These are phyloP conservation scores for Symbiotaphrina buchneri DNA, from an alignment of 495 filamentous ascomycete species.

Conservation along the genomic window DNA sequence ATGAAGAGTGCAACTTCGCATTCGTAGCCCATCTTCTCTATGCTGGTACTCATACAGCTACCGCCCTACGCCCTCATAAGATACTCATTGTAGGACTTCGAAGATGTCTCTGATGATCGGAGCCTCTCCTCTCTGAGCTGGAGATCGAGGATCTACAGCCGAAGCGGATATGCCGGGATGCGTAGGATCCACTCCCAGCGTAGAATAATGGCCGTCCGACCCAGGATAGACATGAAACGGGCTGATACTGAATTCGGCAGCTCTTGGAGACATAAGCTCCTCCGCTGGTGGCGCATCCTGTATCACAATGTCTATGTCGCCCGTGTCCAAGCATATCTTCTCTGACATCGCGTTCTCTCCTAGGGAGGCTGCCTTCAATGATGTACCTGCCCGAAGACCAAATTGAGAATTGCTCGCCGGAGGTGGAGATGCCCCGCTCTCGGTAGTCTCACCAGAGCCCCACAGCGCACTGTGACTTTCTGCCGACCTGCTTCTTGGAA, in stretches of 20 bases:
- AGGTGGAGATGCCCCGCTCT: too few relatives aligned
- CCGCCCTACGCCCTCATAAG: too few relatives aligned
- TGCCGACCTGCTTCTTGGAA: too few relatives aligned
- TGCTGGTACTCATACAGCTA: too few relatives aligned
- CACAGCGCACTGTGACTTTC: neutral
- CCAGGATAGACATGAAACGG: too few relatives aligned
- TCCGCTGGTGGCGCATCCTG: constrained; percentile 8
- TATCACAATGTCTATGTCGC: too few relatives aligned
- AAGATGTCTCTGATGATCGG: constrained; percentile 43
- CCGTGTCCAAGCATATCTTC: neutral
- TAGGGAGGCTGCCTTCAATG: neutral
- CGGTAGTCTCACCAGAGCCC: neutral
- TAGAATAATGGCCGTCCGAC: constrained; percentile 24
- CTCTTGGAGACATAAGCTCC: constrained; percentile 16
- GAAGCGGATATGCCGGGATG: too few relatives aligned
- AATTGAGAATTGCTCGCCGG: constrained; percentile 1
- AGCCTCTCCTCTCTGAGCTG: constrained; percentile 35
- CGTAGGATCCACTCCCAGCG: constrained; percentile 16
- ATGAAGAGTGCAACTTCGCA: too few relatives aligned
- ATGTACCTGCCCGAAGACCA: neutral
- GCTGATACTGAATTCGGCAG: constrained; percentile 17
- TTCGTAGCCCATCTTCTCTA: too few relatives aligned
- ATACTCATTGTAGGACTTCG: constrained; percentile 21
- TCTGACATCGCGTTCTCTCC: neutral
- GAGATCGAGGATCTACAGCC: constrained; percentile 38